These are phyloP conservation scores for Mortierella sp. DNA, from an alignment of 371 early-diverging fungal species.

Conservation along the genomic window DNA sequence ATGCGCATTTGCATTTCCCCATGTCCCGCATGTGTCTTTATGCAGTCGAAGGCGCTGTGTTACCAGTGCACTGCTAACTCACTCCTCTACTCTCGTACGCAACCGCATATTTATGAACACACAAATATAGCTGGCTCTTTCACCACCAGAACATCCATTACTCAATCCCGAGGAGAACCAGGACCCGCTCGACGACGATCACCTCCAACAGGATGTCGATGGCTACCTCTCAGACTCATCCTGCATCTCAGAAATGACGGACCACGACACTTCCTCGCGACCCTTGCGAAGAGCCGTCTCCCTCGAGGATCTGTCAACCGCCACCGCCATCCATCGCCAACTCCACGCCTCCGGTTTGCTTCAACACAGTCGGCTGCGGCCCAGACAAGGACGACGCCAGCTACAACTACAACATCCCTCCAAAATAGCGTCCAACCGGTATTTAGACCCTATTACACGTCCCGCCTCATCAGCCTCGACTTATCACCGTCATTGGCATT, in stretches of 20 bases:
- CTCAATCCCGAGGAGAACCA: slow-evolving; percentile 7
- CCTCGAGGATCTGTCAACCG: slow-evolving; percentile 23
- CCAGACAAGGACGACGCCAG: not conserved
- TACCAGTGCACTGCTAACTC: too few species aligned
- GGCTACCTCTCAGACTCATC: slow-evolving; percentile 39
- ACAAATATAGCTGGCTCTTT: slow-evolving; percentile 27
- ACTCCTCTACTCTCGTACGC: too few species aligned
- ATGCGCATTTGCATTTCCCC: too few species aligned
- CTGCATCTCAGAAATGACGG: slow-evolving; percentile 32
- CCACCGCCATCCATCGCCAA: slow-evolving; percentile 25
- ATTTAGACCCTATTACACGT: slow-evolving; percentile 7
- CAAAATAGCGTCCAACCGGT: not conserved
- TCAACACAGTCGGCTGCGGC: not conserved
- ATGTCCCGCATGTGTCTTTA: too few species aligned
- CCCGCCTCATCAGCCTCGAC: slow-evolving; percentile 37
- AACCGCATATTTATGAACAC: too few species aligned
- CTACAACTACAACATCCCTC: not conserved
- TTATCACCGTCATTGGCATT: slow-evolving; percentile 12
- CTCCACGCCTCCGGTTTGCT: slow-evolving; percentile 9
- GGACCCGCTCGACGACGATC: slow-evolving; percentile 7
- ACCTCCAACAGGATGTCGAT: slow-evolving; percentile 25
- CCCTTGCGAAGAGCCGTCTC: slow-evolving; percentile 47
- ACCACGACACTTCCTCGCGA: slow-evolving; percentile 13
- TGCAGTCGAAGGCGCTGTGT: too few species aligned
- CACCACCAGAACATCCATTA: slow-evolving; percentile 13